Conservation (phyloP, 2,329 filamentous ascomycete genomes). For the Monilinia laxa region DNA sequence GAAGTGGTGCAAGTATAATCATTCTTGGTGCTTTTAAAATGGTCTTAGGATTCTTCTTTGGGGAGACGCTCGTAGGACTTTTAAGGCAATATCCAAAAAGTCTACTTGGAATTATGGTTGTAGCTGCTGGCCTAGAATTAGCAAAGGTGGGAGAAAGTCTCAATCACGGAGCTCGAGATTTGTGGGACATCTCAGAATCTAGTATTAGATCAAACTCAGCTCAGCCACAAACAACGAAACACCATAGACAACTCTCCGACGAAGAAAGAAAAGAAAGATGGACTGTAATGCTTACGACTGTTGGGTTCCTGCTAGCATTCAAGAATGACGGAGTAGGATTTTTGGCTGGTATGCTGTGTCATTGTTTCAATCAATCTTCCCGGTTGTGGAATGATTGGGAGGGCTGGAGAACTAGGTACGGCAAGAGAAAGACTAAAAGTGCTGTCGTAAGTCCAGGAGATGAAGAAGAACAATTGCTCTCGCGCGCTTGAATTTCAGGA, state of each 20-base stretch:
- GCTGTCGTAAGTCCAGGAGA: slow-evolving; percentile 19
- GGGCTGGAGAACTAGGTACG: slow-evolving; percentile 21
- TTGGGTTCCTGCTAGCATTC: slow-evolving; percentile 78
- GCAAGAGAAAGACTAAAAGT: slow-evolving; percentile 22
- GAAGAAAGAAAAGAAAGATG: slow-evolving; percentile 72
- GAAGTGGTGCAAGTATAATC: slow-evolving; percentile 81
- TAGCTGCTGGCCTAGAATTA: slow-evolving; percentile 85
- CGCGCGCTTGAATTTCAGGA: neutral
- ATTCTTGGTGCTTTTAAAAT: slow-evolving; percentile 76
- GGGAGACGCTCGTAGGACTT: slow-evolving; percentile 69
- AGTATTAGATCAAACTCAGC: slow-evolving; percentile 39
- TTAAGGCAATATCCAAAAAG: slow-evolving; percentile 72
- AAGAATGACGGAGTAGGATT: slow-evolving; percentile 90
- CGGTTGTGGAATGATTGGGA: slow-evolving; percentile 27
- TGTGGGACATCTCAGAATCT: slow-evolving; percentile 56
- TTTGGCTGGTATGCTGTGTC: slow-evolving; percentile 74
- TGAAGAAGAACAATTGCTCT: slow-evolving; percentile 25
- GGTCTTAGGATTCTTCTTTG: slow-evolving; percentile 71
- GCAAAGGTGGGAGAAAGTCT: slow-evolving; percentile 81
- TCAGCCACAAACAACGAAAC: slow-evolving; percentile 40
- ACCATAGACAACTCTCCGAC: slow-evolving; percentile 57
- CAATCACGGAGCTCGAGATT: slow-evolving; percentile 65
- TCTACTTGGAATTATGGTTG: slow-evolving; percentile 82
- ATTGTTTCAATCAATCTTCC: slow-evolving; percentile 58
- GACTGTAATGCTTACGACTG: slow-evolving; percentile 88